Percentiles rank a stretch among this genome's conserved stretches.
Conservation (phyloP, 2,329 filamentous ascomycete species). For the Xylariaceae sp. region DNA sequence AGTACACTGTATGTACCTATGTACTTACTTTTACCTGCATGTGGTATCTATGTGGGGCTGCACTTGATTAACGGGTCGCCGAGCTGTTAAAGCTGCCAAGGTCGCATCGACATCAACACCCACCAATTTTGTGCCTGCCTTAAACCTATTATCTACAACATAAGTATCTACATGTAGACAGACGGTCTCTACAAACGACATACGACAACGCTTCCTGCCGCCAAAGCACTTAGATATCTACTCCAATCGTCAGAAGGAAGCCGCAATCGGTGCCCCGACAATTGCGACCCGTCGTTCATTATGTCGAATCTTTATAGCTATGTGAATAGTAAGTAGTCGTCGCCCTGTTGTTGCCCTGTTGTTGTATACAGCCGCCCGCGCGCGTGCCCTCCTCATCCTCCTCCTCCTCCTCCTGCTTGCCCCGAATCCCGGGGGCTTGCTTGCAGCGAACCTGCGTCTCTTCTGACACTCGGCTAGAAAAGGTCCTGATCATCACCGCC, state of each 20-base stretch:
- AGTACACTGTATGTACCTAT: too few species aligned
- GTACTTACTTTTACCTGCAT: too few species aligned
- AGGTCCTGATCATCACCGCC: constrained; percentile 86
- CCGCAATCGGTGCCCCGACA: background rate
- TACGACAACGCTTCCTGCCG: background rate
- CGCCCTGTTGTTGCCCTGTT: too few species aligned
- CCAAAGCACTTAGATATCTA: background rate
- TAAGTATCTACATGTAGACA: too few species aligned
- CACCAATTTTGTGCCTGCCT: too few species aligned
- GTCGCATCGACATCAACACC: too few species aligned
- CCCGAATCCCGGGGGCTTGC: constrained; percentile 9
- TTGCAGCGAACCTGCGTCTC: constrained; percentile 16
- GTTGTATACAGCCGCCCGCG: background rate
- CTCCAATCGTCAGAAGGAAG: background rate
- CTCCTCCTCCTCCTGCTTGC: background rate
- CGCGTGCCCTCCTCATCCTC: background rate
- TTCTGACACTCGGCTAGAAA: constrained; percentile 63
- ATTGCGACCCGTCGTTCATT: constrained; percentile 12
- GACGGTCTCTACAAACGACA: background rate
- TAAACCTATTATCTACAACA: too few species aligned
- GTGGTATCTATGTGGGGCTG: too few species aligned
- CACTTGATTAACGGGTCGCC: too few species aligned
- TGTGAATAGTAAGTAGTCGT: constrained; percentile 38
- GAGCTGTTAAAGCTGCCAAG: too few species aligned
- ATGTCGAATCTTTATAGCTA: constrained; percentile 39